A percentile compares a stretch with the other conserved stretches of the same genome.
phyloP scores from a whole-genome alignment of 352 stramenopile species.

The Peronospora farinosa region DNA sequence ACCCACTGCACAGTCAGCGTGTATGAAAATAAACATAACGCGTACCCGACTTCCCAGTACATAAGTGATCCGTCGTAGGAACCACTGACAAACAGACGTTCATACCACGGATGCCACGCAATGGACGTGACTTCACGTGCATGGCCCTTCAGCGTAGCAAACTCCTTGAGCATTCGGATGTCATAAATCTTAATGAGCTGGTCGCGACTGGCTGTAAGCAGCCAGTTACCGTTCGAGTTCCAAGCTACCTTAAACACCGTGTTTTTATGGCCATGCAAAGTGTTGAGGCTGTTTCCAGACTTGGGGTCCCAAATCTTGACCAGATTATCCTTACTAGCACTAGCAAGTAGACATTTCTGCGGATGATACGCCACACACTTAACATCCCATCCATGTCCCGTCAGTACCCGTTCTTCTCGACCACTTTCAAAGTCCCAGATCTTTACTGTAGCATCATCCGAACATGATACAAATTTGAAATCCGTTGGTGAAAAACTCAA shows the following conservation, averaged over 20 bases:
- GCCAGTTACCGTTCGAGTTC: constrained; percentile 98
- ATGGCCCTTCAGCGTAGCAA: constrained; percentile 92
- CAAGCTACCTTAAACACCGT: constrained; percentile 96
- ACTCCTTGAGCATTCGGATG: constrained; percentile 94
- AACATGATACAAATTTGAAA: constrained; percentile 97
- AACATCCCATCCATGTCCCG: constrained; percentile 97
- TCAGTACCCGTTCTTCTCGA: constrained; percentile 91
- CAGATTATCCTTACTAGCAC: constrained; percentile 94
- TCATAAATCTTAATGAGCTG: constrained; percentile 98
- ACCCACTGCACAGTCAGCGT: not conserved
- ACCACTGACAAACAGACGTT: constrained; percentile 93
- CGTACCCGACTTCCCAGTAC: constrained; percentile 94
- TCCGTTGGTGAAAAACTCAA: constrained; percentile 95
- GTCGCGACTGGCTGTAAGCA: constrained; percentile 94
- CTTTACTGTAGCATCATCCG: constrained; percentile 94
- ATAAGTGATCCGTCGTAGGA: constrained; percentile 96
- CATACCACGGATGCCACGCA: constrained; percentile 95
- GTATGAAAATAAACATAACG: constrained; percentile 13
- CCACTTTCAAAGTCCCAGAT: constrained; percentile 89
- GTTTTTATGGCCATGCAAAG: constrained; percentile 96
- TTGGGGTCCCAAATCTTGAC: constrained; percentile 98
- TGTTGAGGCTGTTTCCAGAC: constrained; percentile 87
- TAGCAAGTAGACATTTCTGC: constrained; percentile 89
- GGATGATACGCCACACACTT: constrained; percentile 97
- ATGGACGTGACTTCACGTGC: constrained; percentile 94